phyloP scores from a whole-genome alignment of 257 asterid species.

The Datura wrightii region DNA sequence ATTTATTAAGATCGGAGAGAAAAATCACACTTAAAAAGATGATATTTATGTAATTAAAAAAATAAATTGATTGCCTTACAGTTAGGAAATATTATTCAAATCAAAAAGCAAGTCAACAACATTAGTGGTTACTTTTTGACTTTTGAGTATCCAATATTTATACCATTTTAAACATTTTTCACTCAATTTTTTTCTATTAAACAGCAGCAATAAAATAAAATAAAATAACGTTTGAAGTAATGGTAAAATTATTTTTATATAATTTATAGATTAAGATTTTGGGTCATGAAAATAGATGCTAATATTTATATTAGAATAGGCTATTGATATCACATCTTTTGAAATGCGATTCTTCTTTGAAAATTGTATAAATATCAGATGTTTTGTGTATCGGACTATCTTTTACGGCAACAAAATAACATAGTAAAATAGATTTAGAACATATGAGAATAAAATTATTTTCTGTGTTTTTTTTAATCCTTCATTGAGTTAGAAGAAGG shows the following conservation, averaged over 20 bases:
- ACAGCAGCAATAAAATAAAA: neutral
- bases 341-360: too few relatives aligned
- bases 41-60: too few relatives aligned
- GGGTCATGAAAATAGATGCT: too few relatives aligned
- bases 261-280: too few relatives aligned
- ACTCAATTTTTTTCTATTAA: neutral
- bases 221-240: too few relatives aligned
- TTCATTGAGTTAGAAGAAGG: neutral
- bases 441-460: too few relatives aligned
- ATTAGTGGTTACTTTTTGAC: neutral
- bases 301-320: too few relatives aligned
- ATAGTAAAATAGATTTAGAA: neutral
- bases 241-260: too few relatives aligned
- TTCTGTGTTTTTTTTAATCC: neutral
- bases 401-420: too few relatives aligned
- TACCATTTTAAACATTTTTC: neutral
- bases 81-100: neutral
- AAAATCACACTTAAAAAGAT: rapidly evolving
- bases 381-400: too few relatives aligned
- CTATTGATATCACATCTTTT: too few relatives aligned
- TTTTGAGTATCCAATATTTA: neutral
- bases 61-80: neutral
- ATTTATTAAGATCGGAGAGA: neutral
- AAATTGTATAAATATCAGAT: too few relatives aligned
- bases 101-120: neutral